Evolutionary conservation across 2,329 filamentous ascomycete genomes (phyloP), one percentile per base, ranked within the genome.

Genomic region (Lithohypha guttulata): DNA sequence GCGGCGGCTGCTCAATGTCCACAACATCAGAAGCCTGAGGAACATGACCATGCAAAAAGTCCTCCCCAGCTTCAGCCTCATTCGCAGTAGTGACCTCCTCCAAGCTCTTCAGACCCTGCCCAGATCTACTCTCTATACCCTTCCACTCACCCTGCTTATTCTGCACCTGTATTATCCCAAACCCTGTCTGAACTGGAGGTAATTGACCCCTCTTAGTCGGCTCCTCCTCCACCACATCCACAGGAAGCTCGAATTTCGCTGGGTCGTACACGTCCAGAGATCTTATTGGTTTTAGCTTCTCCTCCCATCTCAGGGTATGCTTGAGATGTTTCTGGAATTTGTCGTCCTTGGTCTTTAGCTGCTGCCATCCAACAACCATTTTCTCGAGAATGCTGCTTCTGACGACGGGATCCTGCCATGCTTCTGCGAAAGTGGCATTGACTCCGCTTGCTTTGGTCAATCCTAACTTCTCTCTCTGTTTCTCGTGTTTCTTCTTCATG

Each of bases 401-500:
- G 34, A 61, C 59, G 50, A 65, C 62, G 32, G 62, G 56, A 25
- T 63, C 60, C 15, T 63, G 51, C 51, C 63, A 66, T 32, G 62
- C 60, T 20, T 60, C 61, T 32, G 55, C 47, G 5, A 65, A 50
- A 33, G 63, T 57, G 22, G 48, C 48, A 15, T 47, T 47, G 11
- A 50, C 45, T 5, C 56, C 52, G 29, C 55, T 59, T 39, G 66
- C 62, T 17, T 70, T 64, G 4, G 72, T 69, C 42, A 94, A 55
- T 0, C 84, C 83, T 34, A 91, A 58, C 14, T 64, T 64, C 42
- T 67, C 63, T 44, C 85, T 69, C 65, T 94, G 70, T 34, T 63
- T 58, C 28, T 71, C 70, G 55, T 86, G 83, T 48, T 73, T 68
- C 49, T 72, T 70, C 58, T 78, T 76, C 35, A 93, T 72, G 14